Evolutionary conservation across 495 filamentous ascomycete genomes (phyloP).

Genomic region (Penicillium nucicola): DNA sequence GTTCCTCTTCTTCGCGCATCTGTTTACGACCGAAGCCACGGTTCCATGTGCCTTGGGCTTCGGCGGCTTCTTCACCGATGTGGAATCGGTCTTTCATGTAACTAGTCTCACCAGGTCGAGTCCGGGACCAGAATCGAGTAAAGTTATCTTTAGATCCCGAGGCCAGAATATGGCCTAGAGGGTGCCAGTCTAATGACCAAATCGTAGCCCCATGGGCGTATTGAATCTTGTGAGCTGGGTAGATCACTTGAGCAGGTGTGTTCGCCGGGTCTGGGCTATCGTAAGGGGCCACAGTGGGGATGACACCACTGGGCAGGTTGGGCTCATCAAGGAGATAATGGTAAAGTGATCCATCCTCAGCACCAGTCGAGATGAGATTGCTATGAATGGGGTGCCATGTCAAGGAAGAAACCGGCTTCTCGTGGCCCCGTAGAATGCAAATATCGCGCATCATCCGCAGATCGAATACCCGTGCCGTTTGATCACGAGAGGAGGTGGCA

Average conservation of each 20-base stretch:
- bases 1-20: conserved; percentile 86
- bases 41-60: conserved; percentile 89
- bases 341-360: conserved; percentile 80
- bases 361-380: conserved; percentile 85
- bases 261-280: conserved; percentile 74
- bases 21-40: conserved; percentile 73
- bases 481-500: conserved; percentile 88
- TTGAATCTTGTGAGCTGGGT: conserved; percentile 78
- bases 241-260: conserved; percentile 79
- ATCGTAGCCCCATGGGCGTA: conserved; percentile 92
- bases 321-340: conserved; percentile 94
- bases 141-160: conserved; percentile 98
- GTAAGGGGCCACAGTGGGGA: conserved; percentile 71
- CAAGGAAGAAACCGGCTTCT: conserved; percentile 91
- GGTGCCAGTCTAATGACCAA: conserved; percentile 97
- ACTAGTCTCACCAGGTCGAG: conserved; percentile 79
- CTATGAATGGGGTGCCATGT: conserved; percentile 92
- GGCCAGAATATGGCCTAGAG: conserved; percentile 91
- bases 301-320: conserved; percentile 68
- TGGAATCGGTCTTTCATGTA: conserved; percentile 88
- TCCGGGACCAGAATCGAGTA: conserved; percentile 91
- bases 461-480: conserved; percentile 89
- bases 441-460: conserved; percentile 98
- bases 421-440: conserved; percentile 83
- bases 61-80: conserved; percentile 88